Percentiles rank a stretch among this genome's conserved stretches.
Conservation (phyloP, 305 asterid genomes). For the Solanum hybrid region DNA sequence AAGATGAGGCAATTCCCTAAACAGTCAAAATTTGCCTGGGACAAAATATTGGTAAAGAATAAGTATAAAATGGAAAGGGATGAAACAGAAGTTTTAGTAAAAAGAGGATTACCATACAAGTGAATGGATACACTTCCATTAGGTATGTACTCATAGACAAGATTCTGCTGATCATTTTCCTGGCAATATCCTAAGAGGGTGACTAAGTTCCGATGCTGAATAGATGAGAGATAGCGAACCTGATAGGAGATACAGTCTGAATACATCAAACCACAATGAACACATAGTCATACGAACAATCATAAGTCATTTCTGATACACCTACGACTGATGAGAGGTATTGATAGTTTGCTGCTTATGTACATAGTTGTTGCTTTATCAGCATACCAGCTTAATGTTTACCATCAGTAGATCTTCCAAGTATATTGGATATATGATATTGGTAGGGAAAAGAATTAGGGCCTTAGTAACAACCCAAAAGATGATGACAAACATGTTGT, state of each 20-base stretch:
- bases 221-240: slow-evolving; percentile 84
- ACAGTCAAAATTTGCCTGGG: neutral
- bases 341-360: neutral
- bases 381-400: neutral
- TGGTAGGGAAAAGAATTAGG: neutral
- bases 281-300: neutral
- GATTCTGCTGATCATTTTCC: slow-evolving; percentile 76
- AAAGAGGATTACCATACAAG: slow-evolving; percentile 57
- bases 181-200: slow-evolving; percentile 85
- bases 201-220: slow-evolving; percentile 82
- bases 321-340: neutral
- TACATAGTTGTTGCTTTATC: neutral
- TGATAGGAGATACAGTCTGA: slow-evolving; percentile 26
- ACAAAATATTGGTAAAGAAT: neutral
- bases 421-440: neutral
- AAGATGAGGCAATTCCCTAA: neutral
- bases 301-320: neutral
- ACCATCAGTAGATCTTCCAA: neutral
- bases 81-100: slow-evolving; percentile 1
- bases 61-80: neutral
- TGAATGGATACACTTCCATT: slow-evolving; percentile 91
- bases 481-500: neutral
- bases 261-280: slow-evolving; percentile 6
- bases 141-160: slow-evolving; percentile 81
- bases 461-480: neutral